Base-by-base conservation (phyloP, 805 yeast genomes). In the Sugiyamaella boreocaroliniensis region DNA sequence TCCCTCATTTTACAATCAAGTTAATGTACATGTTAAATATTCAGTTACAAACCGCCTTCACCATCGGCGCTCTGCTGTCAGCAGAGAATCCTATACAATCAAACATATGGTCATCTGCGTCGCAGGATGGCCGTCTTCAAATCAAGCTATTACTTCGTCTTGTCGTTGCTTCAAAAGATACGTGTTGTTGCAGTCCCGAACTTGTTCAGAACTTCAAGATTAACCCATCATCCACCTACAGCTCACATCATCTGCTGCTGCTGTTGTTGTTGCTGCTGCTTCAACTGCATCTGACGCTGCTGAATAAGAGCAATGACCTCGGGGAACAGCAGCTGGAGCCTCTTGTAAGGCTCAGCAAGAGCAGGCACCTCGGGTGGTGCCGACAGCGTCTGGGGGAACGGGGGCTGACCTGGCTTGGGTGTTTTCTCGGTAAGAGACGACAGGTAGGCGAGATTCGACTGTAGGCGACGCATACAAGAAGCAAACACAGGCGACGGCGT, bases 371-470 rank as follows among this genome's bases (percentile, higher is more conserved):
- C 67, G 2, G 60, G 58, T 2, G 70, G 65, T 1, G 71, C 57
- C 1, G 61, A 52, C 19, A 70, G 49, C 2, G 67, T 54, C 37
- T 66, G 68, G 6, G 72, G 71, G 49, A 58, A 61, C 45, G 50
- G 46, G 2, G 61, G 41, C 32, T 54, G 55, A 11, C 55, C 53
- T 4, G 54, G 58, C 18, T 54, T 29, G 49, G 61, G 61, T 14
- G 59, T 52, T 26, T 57, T 53, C 47, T 67, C 71, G 8, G 61
- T 64, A 29, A 63, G 49, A 16, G 67, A 55, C 9, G 68, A 67
- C 52, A 70, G 61, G 50, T 67, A 70, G 16, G 65, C 59, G 41
- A 71, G 54, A 50, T 71, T 71, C 44, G 65, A 55, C 45, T 71
- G 71, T 10, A 71, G 47, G 3, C 74, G 61, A 40, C 58, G 60